Conservation (phyloP, 1,139 yeast genomes). For the Taphrina flavorubra region DNA sequence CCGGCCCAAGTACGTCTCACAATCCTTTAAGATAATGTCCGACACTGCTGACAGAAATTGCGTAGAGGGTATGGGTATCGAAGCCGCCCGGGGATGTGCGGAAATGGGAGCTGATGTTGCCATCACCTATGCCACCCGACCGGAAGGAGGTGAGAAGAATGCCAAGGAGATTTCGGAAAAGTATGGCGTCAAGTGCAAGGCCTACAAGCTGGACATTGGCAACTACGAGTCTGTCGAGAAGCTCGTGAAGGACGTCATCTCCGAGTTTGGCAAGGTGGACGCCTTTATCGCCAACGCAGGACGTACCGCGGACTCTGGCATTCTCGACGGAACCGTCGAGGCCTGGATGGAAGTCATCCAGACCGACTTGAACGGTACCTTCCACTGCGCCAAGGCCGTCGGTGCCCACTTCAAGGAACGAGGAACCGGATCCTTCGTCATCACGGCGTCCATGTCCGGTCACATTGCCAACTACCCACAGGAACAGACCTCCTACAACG, state of each 20-base stretch:
- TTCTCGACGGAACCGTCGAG: constrained; percentile 64
- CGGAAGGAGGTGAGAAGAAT: constrained; percentile 62
- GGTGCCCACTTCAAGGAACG: constrained; percentile 76
- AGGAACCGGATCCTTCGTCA: constrained; percentile 73
- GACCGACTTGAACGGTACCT: constrained; percentile 75
- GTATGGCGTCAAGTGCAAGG: constrained; percentile 70
- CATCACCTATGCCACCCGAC: constrained; percentile 64
- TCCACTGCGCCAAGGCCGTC: constrained; percentile 71
- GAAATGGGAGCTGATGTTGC: constrained; percentile 93
- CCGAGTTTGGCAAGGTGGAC: constrained; percentile 79
- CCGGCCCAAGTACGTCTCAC: constrained; percentile 53
- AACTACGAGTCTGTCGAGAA: constrained; percentile 59
- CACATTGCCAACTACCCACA: constrained; percentile 90
- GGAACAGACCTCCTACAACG: constrained; percentile 85
- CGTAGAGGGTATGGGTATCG: constrained; percentile 63
- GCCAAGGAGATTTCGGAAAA: constrained; percentile 63
- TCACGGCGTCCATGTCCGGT: constrained; percentile 92
- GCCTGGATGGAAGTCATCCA: constrained; percentile 73
- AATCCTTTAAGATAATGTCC: no score
- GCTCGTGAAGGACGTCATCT: constrained; percentile 63
- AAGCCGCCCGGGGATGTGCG: constrained; percentile 83
- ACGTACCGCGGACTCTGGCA: constrained; percentile 72
- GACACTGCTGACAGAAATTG: neutral
- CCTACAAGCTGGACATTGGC: constrained; percentile 74
- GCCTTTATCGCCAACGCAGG: constrained; percentile 92